phyloP scores from a whole-genome alignment of 495 filamentous ascomycete genomes.

The Aspergillus incahuasiensis region DNA sequence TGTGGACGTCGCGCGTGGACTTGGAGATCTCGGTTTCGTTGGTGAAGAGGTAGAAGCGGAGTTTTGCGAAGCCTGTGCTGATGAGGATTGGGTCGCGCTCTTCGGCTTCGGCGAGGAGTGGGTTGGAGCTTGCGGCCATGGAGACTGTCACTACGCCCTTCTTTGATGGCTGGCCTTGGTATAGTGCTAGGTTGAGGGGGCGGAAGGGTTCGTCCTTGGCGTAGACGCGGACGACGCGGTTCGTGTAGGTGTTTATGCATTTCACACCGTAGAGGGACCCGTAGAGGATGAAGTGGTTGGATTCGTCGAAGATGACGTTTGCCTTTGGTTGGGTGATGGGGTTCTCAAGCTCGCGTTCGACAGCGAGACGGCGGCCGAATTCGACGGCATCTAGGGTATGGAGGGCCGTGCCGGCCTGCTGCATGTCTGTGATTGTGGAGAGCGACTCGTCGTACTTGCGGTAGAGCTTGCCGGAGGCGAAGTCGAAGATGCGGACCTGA shows the following conservation, averaged over 20 bases:
- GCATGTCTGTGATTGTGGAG: conserved; percentile 81
- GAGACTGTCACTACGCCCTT: conserved; percentile 91
- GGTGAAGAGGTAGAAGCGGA: conserved; percentile 97
- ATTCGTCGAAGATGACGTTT: conserved; percentile 93
- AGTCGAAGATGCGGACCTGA: conserved; percentile 89
- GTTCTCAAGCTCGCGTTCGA: conserved; percentile 80
- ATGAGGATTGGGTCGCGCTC: conserved; percentile 86
- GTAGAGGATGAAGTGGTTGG: conserved; percentile 90
- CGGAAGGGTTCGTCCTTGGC: conserved; percentile 85
- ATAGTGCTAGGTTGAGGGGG: conserved; percentile 76
- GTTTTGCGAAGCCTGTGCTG: conserved; percentile 77
- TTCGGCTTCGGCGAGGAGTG: conserved; percentile 88
- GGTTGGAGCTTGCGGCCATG: conserved; percentile 94
- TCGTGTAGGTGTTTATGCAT: conserved; percentile 91
- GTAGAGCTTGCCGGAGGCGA: conserved; percentile 78
- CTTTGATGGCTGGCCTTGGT: conserved; percentile 90
- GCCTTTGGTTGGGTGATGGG: conserved; percentile 61
- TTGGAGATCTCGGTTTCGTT: conserved; percentile 82
- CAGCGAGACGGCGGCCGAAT: conserved; percentile 83
- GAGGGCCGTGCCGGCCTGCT: conserved; percentile 78
- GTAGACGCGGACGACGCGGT: conserved; percentile 81
- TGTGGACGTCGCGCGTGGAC: conserved; percentile 84
- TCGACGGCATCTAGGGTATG: conserved; percentile 82
- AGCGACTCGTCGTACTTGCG: conserved; percentile 94
- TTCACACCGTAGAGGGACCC: conserved; percentile 88